Base-by-base conservation (phyloP, 2,329 filamentous ascomycete species). In the Aspergillus ustus region DNA sequence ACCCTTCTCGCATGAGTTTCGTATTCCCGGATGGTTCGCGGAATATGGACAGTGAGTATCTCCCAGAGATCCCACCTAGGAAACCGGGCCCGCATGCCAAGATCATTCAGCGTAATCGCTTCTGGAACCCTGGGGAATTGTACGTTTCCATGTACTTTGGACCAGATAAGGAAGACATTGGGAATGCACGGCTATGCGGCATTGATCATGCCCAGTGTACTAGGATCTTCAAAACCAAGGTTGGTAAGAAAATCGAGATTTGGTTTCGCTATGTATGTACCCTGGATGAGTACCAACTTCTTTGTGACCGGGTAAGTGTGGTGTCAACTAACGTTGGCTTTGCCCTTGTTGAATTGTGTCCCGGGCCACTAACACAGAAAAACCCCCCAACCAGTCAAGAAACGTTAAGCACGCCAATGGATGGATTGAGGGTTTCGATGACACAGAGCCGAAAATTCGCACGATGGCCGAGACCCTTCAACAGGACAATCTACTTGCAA, bases 231-330 rank as follows among this genome's bases (percentile, higher is more conserved):
- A 52, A 51, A 22, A 52, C 63, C 2, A 75, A 69, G 54, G 49
- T 37, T 28, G 52, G 28, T 3, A 11, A 19, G 7, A 55, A 52
- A 2, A 62, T 75, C 19, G 64, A 72, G 19, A 43, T 78, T 19
- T 73, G 73, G 68, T 77, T 79, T 61, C 66, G 69, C 22, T 61
- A 78, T 31, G 25, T 73, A 1, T 77, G 71, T 63, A 72, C 68
- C 2, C 31, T 69, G 1, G 60, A 71, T 4, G 63, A 74, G 40
- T 77, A 75, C 53, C 51, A 61, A 22, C 20, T 22, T 8, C 60
- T 77, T 25, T 72, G 70, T 52, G n/a, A 64, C 11, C 63, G 61
- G 40, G 75, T 76, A 70, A 64, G 69, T 66, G n/a, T 1, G 45
- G 50, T 60, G 28, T 50, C 15, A 56, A 11, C 13, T 20, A 49